These are phyloP conservation scores for Papiliotrema fonsecae DNA, from an alignment of 1,284 basidiomycete genomes.

Conservation along the genomic window DNA sequence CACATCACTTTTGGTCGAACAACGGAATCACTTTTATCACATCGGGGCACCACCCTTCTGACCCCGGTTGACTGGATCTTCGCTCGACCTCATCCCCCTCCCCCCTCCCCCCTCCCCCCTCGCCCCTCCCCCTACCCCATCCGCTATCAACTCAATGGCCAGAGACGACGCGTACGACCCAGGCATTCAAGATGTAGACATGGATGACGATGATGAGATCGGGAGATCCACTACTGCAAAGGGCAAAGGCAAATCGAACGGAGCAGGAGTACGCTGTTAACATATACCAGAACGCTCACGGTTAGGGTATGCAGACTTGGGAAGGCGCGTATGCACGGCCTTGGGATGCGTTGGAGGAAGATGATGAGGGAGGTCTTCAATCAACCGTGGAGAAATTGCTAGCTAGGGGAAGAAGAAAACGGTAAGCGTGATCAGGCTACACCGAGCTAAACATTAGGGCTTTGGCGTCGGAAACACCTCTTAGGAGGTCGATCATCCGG, in stretches of 20 bases:
- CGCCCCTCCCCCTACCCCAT: background rate
- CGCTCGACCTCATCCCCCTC: no score
- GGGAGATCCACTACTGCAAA: conserved; percentile 14
- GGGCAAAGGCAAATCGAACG: conserved; percentile 6
- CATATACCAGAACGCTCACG: background rate
- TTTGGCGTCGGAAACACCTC: conserved; percentile 67
- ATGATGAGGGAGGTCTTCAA: conserved; percentile 86
- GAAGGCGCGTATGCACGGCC: conserved; percentile 89
- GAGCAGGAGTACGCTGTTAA: background rate
- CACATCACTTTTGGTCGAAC: no score
- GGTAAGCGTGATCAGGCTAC: conserved; percentile 52
- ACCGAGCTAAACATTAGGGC: conserved; percentile 43
- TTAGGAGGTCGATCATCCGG: conserved; percentile 92
- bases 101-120: background rate
- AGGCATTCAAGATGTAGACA: conserved; percentile 3
- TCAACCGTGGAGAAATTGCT: conserved; percentile 83
- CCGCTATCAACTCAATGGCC: background rate
- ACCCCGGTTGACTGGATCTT: no score
- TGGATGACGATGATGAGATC: conserved; percentile 4
- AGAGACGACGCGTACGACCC: conserved; percentile 2
- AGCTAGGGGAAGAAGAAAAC: conserved; percentile 73
- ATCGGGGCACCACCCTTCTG: background rate
- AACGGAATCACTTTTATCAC: background rate
- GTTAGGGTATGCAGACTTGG: conserved; percentile 59
- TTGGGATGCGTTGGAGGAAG: conserved; percentile 96